Base-by-base conservation (phyloP, 768 basidiomycete genomes). In the Mycena vitilis region DNA sequence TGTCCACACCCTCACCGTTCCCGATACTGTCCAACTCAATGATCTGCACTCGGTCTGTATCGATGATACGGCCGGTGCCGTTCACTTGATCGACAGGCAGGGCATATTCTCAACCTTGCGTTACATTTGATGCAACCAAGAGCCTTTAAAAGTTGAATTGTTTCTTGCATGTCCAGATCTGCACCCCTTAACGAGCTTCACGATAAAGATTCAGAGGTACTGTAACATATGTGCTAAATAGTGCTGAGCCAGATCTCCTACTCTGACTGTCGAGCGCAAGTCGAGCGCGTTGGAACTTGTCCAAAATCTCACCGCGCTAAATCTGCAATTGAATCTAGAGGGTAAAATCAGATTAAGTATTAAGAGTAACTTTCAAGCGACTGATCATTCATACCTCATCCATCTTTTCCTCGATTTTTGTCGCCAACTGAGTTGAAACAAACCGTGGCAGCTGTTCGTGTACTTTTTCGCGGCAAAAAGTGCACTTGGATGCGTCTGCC, bases 11-110 rank as follows among this genome's bases (percentile, higher is more conserved):
- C 63, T 65, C 59, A 44, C 7, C 5, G 55, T 68, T 16, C 66
- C 66, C 23, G 45, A 37, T 12, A 11, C 47, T 16, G 40, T 68
- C 6, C 37, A 71, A 12, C 51, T 68, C 20, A 2, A 34, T 8
- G 3, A 6, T 45, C 12, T 65, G 11, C 45, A 5, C 16, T 15
- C 22, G 7, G 38, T 68, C 6, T 68, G 60, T 11, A 49, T 71
- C 25, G 71, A 71, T 23, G 66, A 71, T 13, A 63, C 55, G 0
- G 49, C 66, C 8, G 71, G 71, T 22, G 60, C 52, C 34, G 63
- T 71, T 18, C 40, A 68, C 37, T 13, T 71, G 45, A 36, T 60
- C 0, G 60, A 65, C 44, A 16, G 15, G 10, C 7, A 7, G 20
- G 57, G 60, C 36, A 34, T 42, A 51, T 37, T 72, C 40, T 45